These are phyloP conservation scores for Flaveria brownii DNA, from an alignment of 129 eudicot genomes.

Conservation along the genomic window DNA sequence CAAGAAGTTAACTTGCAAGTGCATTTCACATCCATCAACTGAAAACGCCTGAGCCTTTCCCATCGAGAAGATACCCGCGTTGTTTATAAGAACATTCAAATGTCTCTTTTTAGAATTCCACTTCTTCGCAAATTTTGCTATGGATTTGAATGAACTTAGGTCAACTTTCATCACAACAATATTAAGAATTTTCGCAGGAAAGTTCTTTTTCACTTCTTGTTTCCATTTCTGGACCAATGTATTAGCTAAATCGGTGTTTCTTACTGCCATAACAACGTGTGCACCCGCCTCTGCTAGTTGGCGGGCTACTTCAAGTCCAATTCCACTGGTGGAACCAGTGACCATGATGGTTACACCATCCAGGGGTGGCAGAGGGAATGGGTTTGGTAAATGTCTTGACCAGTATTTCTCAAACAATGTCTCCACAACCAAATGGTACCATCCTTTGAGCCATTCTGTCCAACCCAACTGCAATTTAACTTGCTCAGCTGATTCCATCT, in stretches of 20 bases:
- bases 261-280: constrained; percentile 44
- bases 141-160: constrained; percentile 38
- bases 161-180: constrained; percentile 46
- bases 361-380: constrained; percentile 56
- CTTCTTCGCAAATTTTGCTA: constrained; percentile 29
- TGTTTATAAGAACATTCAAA: constrained; percentile 44
- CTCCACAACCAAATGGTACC: constrained; percentile 40
- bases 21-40: constrained; percentile 39
- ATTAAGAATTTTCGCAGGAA: not conserved
- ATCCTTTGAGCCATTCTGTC: constrained; percentile 60
- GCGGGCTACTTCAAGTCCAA: constrained; percentile 49
- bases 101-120: constrained; percentile 41
- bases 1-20: constrained; percentile 50
- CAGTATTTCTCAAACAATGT: constrained; percentile 45
- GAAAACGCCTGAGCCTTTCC: constrained; percentile 38
- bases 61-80: constrained; percentile 49
- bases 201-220: not conserved
- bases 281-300: constrained; percentile 42
- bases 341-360: constrained; percentile 46
- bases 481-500: constrained; percentile 39
- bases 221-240: constrained; percentile 38
- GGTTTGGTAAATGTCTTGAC: constrained; percentile 45
- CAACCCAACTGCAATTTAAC: constrained; percentile 40
- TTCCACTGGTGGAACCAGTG: constrained; percentile 60
- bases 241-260: constrained; percentile 35